A percentile compares a stretch with the other conserved stretches of the same genome.
phyloP scores from a whole-genome alignment of 164 flowering plant species.

The grape (Vitis vinifera) region ASM3070453v1 NC_081812.1:10412001-10412500 shows the following conservation, averaged over 20 bases:
- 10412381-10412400: constrained; percentile 50
- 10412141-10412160: constrained; percentile 97
- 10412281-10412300: constrained; percentile 12
- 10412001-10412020: no score
- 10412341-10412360: constrained; percentile 8
- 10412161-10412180: constrained; percentile 61
- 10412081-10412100: constrained; percentile 84
- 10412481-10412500: background rate
- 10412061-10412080: constrained; percentile 96
- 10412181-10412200: constrained; percentile 36
- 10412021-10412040: background rate
- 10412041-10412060: constrained; percentile 71
- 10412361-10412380: constrained; percentile 15
- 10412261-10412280: constrained; percentile 1
- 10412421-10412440: constrained; percentile 34
- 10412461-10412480: constrained; percentile 8
- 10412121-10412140: constrained; percentile 95
- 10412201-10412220: background rate
- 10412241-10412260: constrained; percentile 7
- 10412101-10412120: constrained; percentile 88
- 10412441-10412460: constrained; percentile 13
- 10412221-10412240: constrained; percentile 10
- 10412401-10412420: constrained; percentile 64
- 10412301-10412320: constrained; percentile 19
- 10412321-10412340: constrained; percentile 31